phyloP scores from a whole-genome alignment of 192 early-diverging fungal genomes.

The Neocallimastix lanati region DNA sequence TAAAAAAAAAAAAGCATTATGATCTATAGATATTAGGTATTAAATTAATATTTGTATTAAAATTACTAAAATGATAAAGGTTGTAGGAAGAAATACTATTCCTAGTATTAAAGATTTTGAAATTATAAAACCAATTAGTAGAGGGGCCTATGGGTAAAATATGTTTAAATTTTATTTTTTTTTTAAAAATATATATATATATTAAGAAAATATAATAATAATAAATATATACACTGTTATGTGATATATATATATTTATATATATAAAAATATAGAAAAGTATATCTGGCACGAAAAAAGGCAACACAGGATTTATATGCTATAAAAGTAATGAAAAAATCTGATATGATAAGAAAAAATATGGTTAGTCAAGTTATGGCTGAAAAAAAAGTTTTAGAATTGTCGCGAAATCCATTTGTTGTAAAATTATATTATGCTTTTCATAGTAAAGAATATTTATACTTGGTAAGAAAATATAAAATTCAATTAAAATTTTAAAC shows the following conservation, averaged over 20 bases:
- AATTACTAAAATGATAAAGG: background rate
- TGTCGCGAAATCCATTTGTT: slow-evolving; percentile 65
- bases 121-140: slow-evolving; percentile 67
- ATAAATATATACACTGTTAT: too few relatives aligned
- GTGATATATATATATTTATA: too few relatives aligned
- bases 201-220: too few relatives aligned
- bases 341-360: slow-evolving; percentile 87
- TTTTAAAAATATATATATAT: too few relatives aligned
- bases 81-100: background rate
- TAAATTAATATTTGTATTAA: too few relatives aligned
- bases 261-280: too few relatives aligned
- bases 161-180: background rate
- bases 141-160: slow-evolving; percentile 68
- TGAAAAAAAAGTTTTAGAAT: slow-evolving; percentile 64
- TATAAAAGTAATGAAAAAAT: slow-evolving; percentile 81
- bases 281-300: slow-evolving; percentile 69
- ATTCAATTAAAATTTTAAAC: too few relatives aligned
- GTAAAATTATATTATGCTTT: slow-evolving; percentile 89
- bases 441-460: slow-evolving; percentile 69
- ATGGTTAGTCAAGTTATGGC: slow-evolving; percentile 82
- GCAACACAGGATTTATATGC: slow-evolving; percentile 77
- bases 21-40: too few relatives aligned
- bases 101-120: slow-evolving; percentile 85
- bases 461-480: slow-evolving; percentile 57
- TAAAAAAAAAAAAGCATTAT: too few relatives aligned